Evolutionary conservation across 1,139 yeast genomes (phyloP).

Genomic region (Kurtzmaniella quercitrusa): DNA sequence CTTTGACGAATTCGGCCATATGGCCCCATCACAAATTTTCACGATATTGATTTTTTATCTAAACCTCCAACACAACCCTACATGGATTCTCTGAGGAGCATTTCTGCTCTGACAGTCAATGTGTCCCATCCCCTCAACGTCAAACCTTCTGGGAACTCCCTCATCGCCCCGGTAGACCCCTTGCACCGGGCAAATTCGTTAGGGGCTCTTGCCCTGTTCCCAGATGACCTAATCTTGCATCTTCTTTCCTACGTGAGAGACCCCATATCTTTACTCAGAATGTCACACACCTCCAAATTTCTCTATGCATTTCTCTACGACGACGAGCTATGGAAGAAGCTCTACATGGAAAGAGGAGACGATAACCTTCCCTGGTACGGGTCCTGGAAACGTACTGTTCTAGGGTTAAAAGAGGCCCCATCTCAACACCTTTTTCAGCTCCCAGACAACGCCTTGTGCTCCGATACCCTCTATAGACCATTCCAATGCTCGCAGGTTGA

Average conservation of each 20-base stretch:
- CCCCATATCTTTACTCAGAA: constrained; percentile 39
- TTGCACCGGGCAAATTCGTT: constrained; percentile 32
- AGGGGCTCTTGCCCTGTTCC: constrained; percentile 50
- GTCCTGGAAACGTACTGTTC: constrained; percentile 67
- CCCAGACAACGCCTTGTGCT: constrained; percentile 33
- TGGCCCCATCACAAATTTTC: too few relatives aligned
- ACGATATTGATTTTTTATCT: too few relatives aligned
- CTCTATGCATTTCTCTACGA: constrained; percentile 67
- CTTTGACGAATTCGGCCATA: too few relatives aligned
- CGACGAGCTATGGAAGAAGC: constrained; percentile 74
- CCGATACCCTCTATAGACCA: constrained; percentile 70
- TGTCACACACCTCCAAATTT: constrained; percentile 60
- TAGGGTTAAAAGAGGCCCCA: constrained; percentile 32
- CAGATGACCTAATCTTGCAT: constrained; percentile 56
- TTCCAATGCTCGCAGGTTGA: constrained; percentile 73
- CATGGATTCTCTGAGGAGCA: constrained; percentile 15
- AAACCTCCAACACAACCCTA: too few relatives aligned
- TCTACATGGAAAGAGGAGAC: constrained; percentile 34
- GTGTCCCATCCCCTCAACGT: constrained; percentile 68
- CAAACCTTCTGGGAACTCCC: constrained; percentile 66
- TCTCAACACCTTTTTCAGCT: constrained; percentile 30
- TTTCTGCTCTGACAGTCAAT: constrained; percentile 20
- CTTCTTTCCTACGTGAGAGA: constrained; percentile 43
- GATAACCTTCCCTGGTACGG: constrained; percentile 55
- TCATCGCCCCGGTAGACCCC: constrained; percentile 20